Base-by-base conservation (phyloP, 75 land plant genomes). In the Larix kaempferi region DNA sequence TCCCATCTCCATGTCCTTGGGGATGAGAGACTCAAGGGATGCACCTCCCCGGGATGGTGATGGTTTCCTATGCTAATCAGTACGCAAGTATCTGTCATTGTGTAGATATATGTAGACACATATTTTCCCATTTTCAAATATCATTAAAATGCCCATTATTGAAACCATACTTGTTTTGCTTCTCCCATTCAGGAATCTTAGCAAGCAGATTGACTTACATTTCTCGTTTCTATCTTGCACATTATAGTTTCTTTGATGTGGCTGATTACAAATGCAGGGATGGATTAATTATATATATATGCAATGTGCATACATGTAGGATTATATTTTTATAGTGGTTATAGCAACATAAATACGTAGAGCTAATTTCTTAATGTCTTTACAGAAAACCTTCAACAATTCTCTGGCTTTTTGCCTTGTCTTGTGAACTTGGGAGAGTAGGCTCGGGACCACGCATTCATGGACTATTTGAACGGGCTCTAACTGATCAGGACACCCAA, bases 381-480 rank as follows among this genome's bases (percentile, higher is more conserved):
- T 49, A 13, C 92, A 97, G 98, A 85, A 86, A 89, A 33, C 93
- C 92, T 26, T 95, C 99, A 10, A 85, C 87, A 2, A 54, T 91
- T 72, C 78, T 86, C 54, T 95, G 85, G 89, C 62, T 97, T 11
- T 95, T 93, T 82, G 90, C 99, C 6, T 75, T 95, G 44, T 80
- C 88, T 39, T 87, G 81, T 63, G 99, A 97, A 80, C 74, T 92
- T 54, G 77, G 86, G 11, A 81, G 58, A 56, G 67, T 74, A 57
- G 86, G 92, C 22, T 82, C 88, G 26, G 84, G 81, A 62, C 88
- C 94, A 76, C 94, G 99, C 57, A 86, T 97, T 23, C 95, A 80
- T 75, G 86, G 85, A 74, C 44, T 97, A 54, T 95, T 97, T 90
- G 99, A 97, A 67, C 92, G 85, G 75, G 98, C 96, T 39, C 49